Conservation (phyloP, 129 eudicot genomes). For the Centrapalus pauciflorus region DNA sequence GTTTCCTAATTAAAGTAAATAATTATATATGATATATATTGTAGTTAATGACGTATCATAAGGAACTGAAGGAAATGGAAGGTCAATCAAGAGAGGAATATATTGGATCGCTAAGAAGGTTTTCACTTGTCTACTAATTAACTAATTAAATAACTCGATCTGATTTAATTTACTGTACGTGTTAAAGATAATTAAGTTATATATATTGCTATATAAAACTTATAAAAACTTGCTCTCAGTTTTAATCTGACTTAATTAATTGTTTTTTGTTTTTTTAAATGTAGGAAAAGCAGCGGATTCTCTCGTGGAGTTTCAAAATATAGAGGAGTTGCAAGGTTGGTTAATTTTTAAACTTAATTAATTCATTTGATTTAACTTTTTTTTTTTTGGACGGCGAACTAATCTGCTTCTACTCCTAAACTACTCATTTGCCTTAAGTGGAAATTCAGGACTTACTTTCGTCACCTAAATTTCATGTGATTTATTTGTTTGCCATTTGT, state of each 20-base stretch:
- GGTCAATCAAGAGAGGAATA: conserved; percentile 78
- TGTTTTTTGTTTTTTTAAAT: conserved; percentile 2
- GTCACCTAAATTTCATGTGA: no score
- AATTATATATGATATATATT: no score
- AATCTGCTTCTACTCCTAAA: not conserved
- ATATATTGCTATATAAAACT: no score
- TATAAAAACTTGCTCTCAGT: no score
- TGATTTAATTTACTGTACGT: not conserved
- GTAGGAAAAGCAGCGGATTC: conserved; percentile 58
- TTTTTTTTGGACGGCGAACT: not conserved
- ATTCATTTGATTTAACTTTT: not conserved
- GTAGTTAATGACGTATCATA: conserved; percentile 58
- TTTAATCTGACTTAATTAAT: no score
- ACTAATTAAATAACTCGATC: not conserved
- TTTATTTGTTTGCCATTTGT: no score
- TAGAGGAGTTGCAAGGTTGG: conserved; percentile 78
- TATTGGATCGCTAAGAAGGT: conserved; percentile 82
- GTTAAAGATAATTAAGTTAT: not conserved
- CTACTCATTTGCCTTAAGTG: no score
- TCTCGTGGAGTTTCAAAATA: conserved; percentile 71
- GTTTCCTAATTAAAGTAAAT: no score
- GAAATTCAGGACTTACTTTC: no score
- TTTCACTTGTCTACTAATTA: not conserved
- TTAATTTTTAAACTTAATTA: conserved; percentile 14
- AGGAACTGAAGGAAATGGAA: conserved; percentile 69